phyloP scores from a whole-genome alignment of 2,329 filamentous ascomycete species.

The Botrytis aclada region DNA sequence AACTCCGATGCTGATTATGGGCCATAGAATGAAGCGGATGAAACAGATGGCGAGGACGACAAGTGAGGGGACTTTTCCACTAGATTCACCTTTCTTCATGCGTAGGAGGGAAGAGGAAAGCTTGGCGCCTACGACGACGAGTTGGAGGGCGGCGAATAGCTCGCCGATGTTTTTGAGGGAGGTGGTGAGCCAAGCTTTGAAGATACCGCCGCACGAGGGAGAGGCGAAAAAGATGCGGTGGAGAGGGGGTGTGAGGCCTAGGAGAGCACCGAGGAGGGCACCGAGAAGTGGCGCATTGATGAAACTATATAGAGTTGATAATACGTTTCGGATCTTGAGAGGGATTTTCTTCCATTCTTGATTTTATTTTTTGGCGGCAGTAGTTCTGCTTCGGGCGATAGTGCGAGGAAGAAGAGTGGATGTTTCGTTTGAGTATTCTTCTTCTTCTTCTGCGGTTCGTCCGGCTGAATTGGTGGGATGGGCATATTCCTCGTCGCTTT shows the following conservation, averaged over 20 bases:
- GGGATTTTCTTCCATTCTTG: conserved; percentile 26
- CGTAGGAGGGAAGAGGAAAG: conserved; percentile 52
- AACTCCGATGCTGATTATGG: conserved; percentile 50
- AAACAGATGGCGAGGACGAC: conserved; percentile 50
- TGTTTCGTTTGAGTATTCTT: conserved; percentile 27
- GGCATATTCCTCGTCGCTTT: conserved; percentile 32
- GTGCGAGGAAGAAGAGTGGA: conserved; percentile 27
- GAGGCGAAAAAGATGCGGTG: conserved; percentile 60
- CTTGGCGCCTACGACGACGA: conserved; percentile 64
- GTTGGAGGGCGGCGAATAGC: conserved; percentile 62
- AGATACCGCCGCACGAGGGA: conserved; percentile 56
- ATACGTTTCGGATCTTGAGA: conserved; percentile 17
- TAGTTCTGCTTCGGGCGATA: conserved; percentile 11
- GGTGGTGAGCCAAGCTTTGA: conserved; percentile 64
- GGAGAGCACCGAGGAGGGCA: conserved; percentile 53
- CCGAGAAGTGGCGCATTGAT: conserved; percentile 62
- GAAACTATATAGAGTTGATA: conserved; percentile 44
- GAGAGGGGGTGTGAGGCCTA: conserved; percentile 58
- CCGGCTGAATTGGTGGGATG: conserved; percentile 31
- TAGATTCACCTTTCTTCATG: conserved; percentile 41
- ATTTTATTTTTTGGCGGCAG: not conserved
- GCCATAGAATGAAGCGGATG: conserved; percentile 61
- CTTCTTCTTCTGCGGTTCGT: conserved; percentile 30
- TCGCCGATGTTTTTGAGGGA: conserved; percentile 59
- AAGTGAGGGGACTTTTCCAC: conserved; percentile 45